Conservation (phyloP, 768 basidiomycete species). For the Xanthoconium purpureum region DNA sequence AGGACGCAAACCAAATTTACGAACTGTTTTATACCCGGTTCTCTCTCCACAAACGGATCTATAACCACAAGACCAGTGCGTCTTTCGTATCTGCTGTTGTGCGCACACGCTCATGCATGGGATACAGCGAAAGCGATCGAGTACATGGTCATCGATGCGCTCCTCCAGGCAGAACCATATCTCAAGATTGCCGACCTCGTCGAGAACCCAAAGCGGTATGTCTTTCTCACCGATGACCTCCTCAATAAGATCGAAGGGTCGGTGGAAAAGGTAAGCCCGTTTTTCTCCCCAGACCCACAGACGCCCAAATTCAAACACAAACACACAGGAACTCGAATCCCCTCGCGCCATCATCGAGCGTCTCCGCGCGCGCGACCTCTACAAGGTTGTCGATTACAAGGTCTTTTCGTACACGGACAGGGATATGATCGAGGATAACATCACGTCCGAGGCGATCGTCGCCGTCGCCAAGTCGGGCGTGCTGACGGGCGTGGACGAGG, state of each 20-base stretch:
- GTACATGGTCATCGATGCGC: slow-evolving; percentile 79
- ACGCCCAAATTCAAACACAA: neutral
- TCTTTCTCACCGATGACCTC: slow-evolving; percentile 69
- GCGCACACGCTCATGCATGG: neutral
- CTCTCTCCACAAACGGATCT: slow-evolving; percentile 79
- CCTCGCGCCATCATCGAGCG: slow-evolving; percentile 62
- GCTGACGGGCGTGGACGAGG: slow-evolving; percentile 25
- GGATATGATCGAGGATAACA: slow-evolving; percentile 20
- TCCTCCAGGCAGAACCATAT: slow-evolving; percentile 64
- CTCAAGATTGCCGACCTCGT: slow-evolving; percentile 59
- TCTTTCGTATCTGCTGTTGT: neutral
- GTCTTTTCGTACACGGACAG: slow-evolving; percentile 38
- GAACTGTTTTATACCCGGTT: slow-evolving; percentile 74
- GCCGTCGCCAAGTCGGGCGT: slow-evolving; percentile 35
- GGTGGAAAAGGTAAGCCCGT: slow-evolving; percentile 27
- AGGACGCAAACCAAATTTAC: slow-evolving; percentile 74
- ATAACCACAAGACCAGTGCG: slow-evolving; percentile 67
- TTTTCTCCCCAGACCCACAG: no score
- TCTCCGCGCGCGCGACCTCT: slow-evolving; percentile 61
- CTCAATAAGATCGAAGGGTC: slow-evolving; percentile 57
- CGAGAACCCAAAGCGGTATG: slow-evolving; percentile 53
- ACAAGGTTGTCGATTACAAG: slow-evolving; percentile 67
- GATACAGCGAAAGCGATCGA: slow-evolving; percentile 68
- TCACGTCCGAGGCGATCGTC: slow-evolving; percentile 45
- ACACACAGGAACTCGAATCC: slow-evolving; percentile 51